phyloP scores from a whole-genome alignment of 495 filamentous ascomycete genomes.

The Penicillium daleae region DNA sequence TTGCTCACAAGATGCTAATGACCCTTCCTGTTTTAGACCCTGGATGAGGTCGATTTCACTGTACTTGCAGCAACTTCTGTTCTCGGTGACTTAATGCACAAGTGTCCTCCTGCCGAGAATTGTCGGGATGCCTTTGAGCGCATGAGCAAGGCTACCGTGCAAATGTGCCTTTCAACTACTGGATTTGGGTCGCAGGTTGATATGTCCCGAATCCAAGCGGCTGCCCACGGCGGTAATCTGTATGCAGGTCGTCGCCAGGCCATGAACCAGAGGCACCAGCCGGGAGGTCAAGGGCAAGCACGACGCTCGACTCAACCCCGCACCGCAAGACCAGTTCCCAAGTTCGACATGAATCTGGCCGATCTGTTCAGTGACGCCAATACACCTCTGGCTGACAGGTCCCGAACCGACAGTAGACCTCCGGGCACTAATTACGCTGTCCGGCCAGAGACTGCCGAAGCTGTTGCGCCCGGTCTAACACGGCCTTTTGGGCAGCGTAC shows the following conservation, averaged over 20 bases:
- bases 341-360: conserved; percentile 68
- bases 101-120: conserved; percentile 79
- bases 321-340: conserved; percentile 47
- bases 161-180: conserved; percentile 84
- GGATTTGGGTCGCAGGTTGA: conserved; percentile 68
- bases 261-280: conserved; percentile 32
- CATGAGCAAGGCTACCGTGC: conserved; percentile 91
- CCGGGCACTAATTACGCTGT: conserved; percentile 24
- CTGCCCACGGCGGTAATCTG: conserved; percentile 24
- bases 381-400: conserved; percentile 31
- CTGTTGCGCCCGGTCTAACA: conserved; percentile 29
- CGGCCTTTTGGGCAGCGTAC: conserved; percentile 37
- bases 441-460: conserved; percentile 34
- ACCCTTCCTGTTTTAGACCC: conserved; percentile 55
- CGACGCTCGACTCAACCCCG: conserved; percentile 36
- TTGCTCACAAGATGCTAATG: conserved; percentile 8
- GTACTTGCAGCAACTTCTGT: conserved; percentile 95
- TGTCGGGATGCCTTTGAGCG: conserved; percentile 94
- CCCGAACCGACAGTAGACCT: conserved; percentile 23
- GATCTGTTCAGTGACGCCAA: conserved; percentile 49
- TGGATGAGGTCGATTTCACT: conserved; percentile 96
- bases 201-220: conserved; percentile 27
- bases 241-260: conserved; percentile 33
- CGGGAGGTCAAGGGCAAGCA: conserved; percentile 27
- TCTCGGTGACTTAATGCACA: conserved; percentile 71